Conservation (phyloP, 306 rosid genomes). For the Fagus sylvatica region DNA sequence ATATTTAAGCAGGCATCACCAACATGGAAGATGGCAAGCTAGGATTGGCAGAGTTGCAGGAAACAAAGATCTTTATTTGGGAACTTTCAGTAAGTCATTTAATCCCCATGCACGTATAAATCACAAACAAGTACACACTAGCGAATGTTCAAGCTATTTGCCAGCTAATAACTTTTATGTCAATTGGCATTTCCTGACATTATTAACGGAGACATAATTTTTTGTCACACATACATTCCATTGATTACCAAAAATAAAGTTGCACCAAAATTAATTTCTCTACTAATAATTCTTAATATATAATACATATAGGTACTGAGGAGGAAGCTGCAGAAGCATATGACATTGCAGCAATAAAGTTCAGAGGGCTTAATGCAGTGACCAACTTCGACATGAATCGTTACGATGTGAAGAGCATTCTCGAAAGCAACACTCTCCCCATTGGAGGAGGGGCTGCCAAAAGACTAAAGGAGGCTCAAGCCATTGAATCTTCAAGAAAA, state of each 20-base stretch:
- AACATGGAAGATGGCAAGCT: slow-evolving; percentile 99
- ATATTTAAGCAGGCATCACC: slow-evolving; percentile 75
- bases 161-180: not conserved
- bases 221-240: too few species aligned
- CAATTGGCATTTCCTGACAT: too few species aligned
- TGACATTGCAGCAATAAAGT: slow-evolving; percentile 95
- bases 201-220: too few species aligned
- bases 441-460: slow-evolving; percentile 97
- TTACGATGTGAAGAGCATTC: slow-evolving; percentile 86
- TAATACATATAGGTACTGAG: slow-evolving; percentile 62
- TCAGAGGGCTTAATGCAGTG: slow-evolving; percentile 88
- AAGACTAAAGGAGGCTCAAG: slow-evolving; percentile 89
- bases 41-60: slow-evolving; percentile 99
- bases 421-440: slow-evolving; percentile 88
- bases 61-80: slow-evolving; percentile 96
- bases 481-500: slow-evolving; percentile 78
- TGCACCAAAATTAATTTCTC: not conserved
- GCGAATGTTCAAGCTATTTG: not conserved
- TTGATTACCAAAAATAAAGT: too few species aligned
- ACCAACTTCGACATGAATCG: slow-evolving; percentile 98
- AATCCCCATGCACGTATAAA: not conserved
- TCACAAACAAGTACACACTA: not conserved
- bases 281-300: not conserved
- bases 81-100: slow-evolving; percentile 84
- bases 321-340: slow-evolving; percentile 99